phyloP scores from a whole-genome alignment of 106 monocot species.

The Dendrobium huoshanense region DNA sequence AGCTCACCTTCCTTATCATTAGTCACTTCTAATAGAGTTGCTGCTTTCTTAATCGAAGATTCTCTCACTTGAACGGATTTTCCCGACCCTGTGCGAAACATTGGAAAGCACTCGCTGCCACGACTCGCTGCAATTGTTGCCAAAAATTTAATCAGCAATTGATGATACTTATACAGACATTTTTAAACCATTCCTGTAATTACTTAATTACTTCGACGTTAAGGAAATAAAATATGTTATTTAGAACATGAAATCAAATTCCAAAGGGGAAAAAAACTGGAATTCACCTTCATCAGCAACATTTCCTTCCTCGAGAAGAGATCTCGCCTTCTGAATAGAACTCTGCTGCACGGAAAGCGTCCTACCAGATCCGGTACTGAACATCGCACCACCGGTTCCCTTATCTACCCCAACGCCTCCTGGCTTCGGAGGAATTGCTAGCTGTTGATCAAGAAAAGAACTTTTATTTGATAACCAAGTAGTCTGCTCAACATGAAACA shows the following conservation, averaged over 20 bases:
- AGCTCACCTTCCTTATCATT: conserved; percentile 14
- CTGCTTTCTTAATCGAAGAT: conserved; percentile 60
- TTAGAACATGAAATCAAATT: neutral
- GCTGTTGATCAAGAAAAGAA: conserved; percentile 1
- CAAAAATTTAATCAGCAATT: neutral
- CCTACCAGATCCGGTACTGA: conserved; percentile 42
- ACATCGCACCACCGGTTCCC: conserved; percentile 18
- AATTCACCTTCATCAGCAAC: conserved; percentile 10
- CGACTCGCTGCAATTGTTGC: neutral
- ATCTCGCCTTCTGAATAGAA: conserved; percentile 39
- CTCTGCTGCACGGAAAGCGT: conserved; percentile 24
- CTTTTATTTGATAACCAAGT: neutral
- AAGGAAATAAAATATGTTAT: neutral
- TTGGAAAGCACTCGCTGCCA: conserved; percentile 19
- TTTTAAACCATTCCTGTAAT: neutral
- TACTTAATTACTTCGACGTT: neutral
- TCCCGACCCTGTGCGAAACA: conserved; percentile 52
- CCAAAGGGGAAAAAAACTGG: neutral
- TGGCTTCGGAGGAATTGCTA: conserved; percentile 13
- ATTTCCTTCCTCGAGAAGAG: conserved; percentile 28
- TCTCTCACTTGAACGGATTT: conserved; percentile 40
- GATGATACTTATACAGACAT: neutral
- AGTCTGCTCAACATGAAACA: conserved; percentile 23
- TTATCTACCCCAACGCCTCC: neutral
- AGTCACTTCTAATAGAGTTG: conserved; percentile 38